A percentile compares a stretch with the other conserved stretches of the same genome.
Conservation (phyloP, 441 rosid species). For the Adansonia rubrostipa region DNA sequence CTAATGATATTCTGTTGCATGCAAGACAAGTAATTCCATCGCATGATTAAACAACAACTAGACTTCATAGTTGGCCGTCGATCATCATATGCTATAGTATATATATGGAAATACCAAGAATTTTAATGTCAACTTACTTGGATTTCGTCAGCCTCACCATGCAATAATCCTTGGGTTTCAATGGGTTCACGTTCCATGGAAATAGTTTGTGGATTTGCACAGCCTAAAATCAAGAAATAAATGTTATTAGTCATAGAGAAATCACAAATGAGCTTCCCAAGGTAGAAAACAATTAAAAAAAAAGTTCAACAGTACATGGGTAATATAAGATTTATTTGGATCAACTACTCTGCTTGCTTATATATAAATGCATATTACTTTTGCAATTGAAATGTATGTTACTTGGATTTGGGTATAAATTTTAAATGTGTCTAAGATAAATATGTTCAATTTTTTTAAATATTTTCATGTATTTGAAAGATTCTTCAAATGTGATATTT, state of each 20-base stretch:
- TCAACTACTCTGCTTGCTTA: neutral
- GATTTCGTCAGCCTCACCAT: conserved; percentile 45
- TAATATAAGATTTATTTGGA: neutral
- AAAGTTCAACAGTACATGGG: neutral
- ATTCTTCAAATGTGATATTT: too few relatives aligned
- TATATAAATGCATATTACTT: neutral
- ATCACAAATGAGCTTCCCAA: neutral
- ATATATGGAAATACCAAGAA: neutral
- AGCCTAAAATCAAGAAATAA: conserved; percentile 48
- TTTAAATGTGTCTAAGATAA: too few relatives aligned
- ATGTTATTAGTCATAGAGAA: neutral
- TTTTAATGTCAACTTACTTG: conserved; percentile 36
- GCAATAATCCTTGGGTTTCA: conserved; percentile 46
- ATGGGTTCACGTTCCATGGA: conserved; percentile 50
- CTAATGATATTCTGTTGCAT: neutral
- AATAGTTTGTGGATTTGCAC: conserved; percentile 60
- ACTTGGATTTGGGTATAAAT: too few relatives aligned
- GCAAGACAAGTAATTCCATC: conserved; percentile 20
- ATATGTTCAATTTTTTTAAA: too few relatives aligned
- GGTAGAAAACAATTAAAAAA: too few relatives aligned
- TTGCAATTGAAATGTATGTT: neutral
- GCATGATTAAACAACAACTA: neutral
- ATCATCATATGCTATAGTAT: neutral
- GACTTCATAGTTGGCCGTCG: neutral
- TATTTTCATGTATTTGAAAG: too few relatives aligned